Percentiles rank a stretch among this genome's conserved stretches.
Conservation (phyloP, 129 eudicot species). For the Lactuca sativa region DNA sequence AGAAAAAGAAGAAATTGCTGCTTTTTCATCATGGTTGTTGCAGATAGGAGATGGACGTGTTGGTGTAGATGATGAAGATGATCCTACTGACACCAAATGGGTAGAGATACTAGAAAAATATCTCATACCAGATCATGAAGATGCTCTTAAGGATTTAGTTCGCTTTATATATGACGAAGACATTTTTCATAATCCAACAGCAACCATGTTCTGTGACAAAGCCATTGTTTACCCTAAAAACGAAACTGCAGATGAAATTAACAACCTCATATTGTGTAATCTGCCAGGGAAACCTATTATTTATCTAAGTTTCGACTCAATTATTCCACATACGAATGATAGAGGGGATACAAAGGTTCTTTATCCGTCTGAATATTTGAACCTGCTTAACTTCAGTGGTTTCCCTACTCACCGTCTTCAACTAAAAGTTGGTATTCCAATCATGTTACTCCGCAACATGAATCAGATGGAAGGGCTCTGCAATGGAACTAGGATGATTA, state of each 20-base stretch:
- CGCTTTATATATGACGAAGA: not conserved
- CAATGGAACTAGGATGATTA: constrained; percentile 5
- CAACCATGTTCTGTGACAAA: not conserved
- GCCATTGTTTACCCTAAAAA: constrained; percentile 20
- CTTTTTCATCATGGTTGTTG: not conserved
- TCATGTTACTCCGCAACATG: constrained; percentile 6
- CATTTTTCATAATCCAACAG: not conserved
- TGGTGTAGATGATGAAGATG: not conserved
- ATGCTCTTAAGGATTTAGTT: not conserved
- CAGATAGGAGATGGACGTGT: not conserved
- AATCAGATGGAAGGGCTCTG: not conserved
- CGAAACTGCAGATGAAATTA: constrained; percentile 2
- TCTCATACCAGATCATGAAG: not conserved
- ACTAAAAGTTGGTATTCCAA: constrained; percentile 4
- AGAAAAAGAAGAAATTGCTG: not conserved
- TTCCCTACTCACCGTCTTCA: constrained; percentile 7
- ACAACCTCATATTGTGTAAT: not conserved
- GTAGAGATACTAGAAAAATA: not conserved
- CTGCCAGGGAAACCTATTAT: not conserved
- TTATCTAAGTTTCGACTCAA: constrained; percentile 4
- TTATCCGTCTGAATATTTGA: constrained; percentile 10
- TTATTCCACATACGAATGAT: not conserved
- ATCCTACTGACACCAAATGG: not conserved
- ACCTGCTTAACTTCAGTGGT: not conserved
- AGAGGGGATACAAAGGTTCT: not conserved